Conservation (phyloP, 164 flowering plant genomes). For the Berberis vulgaris region DNA sequence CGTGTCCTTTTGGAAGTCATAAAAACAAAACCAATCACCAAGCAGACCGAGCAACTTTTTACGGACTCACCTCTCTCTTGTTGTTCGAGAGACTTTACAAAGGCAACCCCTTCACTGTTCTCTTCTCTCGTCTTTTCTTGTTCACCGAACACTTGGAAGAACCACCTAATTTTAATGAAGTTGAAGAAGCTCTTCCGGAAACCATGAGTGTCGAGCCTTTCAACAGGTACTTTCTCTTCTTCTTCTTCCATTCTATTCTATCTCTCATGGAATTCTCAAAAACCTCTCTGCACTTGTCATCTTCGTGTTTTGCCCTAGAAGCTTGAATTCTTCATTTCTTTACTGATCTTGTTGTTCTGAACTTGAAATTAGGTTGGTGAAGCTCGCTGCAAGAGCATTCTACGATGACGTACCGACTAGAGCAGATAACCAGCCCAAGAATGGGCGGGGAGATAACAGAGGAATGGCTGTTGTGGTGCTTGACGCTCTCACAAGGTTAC, state of each 20-base stretch:
- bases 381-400: conserved; percentile 49
- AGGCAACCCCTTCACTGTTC: no score
- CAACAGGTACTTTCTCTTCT: not conserved
- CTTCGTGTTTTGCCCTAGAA: not conserved
- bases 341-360: not conserved
- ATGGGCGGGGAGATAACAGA: conserved; percentile 73
- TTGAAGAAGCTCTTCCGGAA: not conserved
- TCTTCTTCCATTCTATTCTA: no score
- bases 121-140: no score
- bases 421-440: conserved; percentile 67
- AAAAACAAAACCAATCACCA: no score
- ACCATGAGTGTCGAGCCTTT: not conserved
- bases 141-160: no score
- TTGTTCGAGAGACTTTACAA: no score
- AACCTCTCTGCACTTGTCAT: not conserved
- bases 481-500: conserved; percentile 85
- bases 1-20: no score
- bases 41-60: no score
- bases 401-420: conserved; percentile 45
- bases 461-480: conserved; percentile 96
- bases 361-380: conserved; percentile 31
- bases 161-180: not conserved
- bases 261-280: not conserved
- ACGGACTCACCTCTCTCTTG: no score
- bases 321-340: not conserved